Conservation (phyloP, 495 filamentous ascomycete species). For the Friedmanniomyces endolithicus region DNA sequence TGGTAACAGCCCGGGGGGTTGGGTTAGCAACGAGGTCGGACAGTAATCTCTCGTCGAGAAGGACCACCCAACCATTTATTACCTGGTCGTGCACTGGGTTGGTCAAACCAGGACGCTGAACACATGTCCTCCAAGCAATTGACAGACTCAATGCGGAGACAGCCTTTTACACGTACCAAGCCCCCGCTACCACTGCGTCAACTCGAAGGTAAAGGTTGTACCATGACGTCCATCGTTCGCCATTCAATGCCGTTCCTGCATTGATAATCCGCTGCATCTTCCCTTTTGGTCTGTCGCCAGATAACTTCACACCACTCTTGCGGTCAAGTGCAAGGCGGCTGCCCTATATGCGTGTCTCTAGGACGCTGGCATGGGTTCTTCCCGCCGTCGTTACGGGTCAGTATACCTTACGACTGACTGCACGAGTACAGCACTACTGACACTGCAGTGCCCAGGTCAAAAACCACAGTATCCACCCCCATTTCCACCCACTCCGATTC, state of each 20-base stretch:
- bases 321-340: no score
- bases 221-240: background rate
- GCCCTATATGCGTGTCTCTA: background rate
- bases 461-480: constrained; percentile 11
- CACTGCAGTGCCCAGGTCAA: constrained; percentile 1
- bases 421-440: background rate
- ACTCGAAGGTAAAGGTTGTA: background rate
- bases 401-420: background rate
- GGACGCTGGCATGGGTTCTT: background rate
- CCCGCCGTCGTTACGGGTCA: background rate
- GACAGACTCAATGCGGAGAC: no score
- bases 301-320: background rate
- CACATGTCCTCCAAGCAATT: no score
- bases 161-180: no score
- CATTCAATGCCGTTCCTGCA: background rate
- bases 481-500: constrained; percentile 8
- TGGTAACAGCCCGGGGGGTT: no score
- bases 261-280: background rate
- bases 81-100: no score
- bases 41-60: no score
- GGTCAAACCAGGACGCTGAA: no score
- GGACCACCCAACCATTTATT: no score
- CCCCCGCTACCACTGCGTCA: background rate
- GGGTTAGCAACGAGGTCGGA: no score
- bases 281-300: background rate